Percentiles rank a stretch among this genome's conserved stretches.
Conservation (phyloP, 1,139 yeast species). For the Candida tunisiensis region DNA sequence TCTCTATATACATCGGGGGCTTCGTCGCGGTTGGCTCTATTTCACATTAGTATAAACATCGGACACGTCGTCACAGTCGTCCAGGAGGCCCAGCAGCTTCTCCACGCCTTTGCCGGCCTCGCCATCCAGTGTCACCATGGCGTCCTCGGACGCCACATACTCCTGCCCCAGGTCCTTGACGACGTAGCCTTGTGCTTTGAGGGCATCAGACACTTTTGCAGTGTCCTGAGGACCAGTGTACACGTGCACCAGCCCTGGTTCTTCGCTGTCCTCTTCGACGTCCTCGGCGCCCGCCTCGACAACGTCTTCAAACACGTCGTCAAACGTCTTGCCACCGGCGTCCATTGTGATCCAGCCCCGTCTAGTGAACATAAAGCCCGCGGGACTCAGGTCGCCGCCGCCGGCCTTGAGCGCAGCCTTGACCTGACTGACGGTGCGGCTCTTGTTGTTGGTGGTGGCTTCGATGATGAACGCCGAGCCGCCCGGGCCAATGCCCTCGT, state of each 20-base stretch:
- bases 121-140: slow-evolving; percentile 31
- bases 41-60: slow-evolving; percentile 44
- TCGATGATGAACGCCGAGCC: slow-evolving; percentile 69
- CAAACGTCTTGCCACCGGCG: slow-evolving; percentile 20
- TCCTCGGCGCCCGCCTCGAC: slow-evolving; percentile 79
- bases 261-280: slow-evolving; percentile 30
- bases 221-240: slow-evolving; percentile 47
- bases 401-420: slow-evolving; percentile 60
- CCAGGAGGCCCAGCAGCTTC: slow-evolving; percentile 44
- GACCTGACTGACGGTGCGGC: slow-evolving; percentile 61
- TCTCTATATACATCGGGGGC: no score
- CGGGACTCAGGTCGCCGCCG: slow-evolving; percentile 60
- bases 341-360: slow-evolving; percentile 52
- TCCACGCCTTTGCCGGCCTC: slow-evolving; percentile 36
- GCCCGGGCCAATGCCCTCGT: slow-evolving; percentile 89
- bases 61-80: slow-evolving; percentile 66
- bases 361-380: slow-evolving; percentile 57
- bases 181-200: slow-evolving; percentile 36
- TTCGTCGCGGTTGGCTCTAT: no score
- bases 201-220: slow-evolving; percentile 38
- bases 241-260: slow-evolving; percentile 21
- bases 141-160: slow-evolving; percentile 45
- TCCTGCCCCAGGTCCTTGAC: slow-evolving; percentile 58
- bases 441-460: slow-evolving; percentile 77
- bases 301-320: slow-evolving; percentile 33